These are phyloP conservation scores for Suillus decipiens DNA, from an alignment of 768 basidiomycete species.

Conservation along the genomic window DNA sequence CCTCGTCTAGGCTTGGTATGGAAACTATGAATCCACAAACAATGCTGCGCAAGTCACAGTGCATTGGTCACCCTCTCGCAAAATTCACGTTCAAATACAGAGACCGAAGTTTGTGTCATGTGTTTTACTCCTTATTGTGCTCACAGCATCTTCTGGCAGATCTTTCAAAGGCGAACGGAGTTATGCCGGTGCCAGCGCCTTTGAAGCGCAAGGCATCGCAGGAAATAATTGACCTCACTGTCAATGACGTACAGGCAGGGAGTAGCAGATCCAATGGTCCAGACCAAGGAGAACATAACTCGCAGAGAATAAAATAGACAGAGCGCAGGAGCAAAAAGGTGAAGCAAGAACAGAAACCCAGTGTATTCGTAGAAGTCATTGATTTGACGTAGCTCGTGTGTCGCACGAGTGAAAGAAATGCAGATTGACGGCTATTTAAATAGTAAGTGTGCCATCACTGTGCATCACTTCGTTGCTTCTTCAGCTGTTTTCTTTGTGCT, in stretches of 20 bases:
- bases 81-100: conserved; percentile 35
- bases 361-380: conserved; percentile 28
- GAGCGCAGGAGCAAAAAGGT: conserved; percentile 22
- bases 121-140: not conserved
- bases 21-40: conserved; percentile 12
- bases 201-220: conserved; percentile 4
- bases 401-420: not conserved
- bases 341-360: conserved; percentile 24
- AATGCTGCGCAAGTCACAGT: not conserved
- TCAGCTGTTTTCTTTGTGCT: not conserved
- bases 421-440: not conserved
- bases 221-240: conserved; percentile 28
- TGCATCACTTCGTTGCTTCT: not conserved
- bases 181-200: conserved; percentile 21
- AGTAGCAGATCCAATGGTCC: conserved; percentile 14
- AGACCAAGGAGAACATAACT: conserved; percentile 4
- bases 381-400: conserved; percentile 25
- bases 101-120: conserved; percentile 24
- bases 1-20: conserved; percentile 24
- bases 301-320: conserved; percentile 13
- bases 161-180: conserved; percentile 30
- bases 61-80: conserved; percentile 18
- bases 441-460: not conserved
- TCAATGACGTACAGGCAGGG: conserved; percentile 16
- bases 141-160: conserved; percentile 14